phyloP scores from a whole-genome alignment of 257 asterid genomes.

The Sherardia arvensis region DNA sequence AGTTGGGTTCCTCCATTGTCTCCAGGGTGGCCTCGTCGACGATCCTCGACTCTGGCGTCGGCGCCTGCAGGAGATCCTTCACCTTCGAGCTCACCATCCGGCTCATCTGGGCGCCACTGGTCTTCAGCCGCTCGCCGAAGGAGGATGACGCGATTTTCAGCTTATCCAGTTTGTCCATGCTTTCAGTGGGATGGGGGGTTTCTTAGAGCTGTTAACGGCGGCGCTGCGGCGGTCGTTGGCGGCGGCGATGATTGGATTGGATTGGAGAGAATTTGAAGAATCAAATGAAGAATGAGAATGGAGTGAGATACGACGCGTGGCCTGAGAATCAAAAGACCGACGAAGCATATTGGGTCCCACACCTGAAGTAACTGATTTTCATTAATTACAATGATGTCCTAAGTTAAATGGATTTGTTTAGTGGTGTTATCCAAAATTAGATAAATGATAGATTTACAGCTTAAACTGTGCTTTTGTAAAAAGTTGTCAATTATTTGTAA shows the following conservation, averaged over 20 bases:
- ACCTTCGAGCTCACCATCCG: conserved; percentile 65
- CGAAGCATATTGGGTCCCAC: background rate
- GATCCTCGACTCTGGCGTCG: conserved; percentile 78
- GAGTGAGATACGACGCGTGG: conserved; percentile 32
- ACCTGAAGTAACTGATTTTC: background rate
- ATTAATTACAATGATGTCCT: too few species aligned
- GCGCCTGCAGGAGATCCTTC: conserved; percentile 66
- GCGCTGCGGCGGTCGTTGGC: background rate
- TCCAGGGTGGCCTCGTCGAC: conserved; percentile 88
- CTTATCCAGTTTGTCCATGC: conserved; percentile 70
- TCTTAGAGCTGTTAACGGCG: background rate
- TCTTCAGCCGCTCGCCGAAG: conserved; percentile 59
- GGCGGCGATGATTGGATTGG: conserved; percentile 1
- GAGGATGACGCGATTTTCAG: conserved; percentile 81
- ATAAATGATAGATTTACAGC: too few species aligned
- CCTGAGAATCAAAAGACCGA: background rate
- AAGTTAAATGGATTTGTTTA: too few species aligned
- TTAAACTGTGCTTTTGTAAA: too few species aligned
- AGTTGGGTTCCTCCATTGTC: conserved; percentile 55
- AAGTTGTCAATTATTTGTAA: too few species aligned
- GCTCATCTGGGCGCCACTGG: conserved; percentile 73
- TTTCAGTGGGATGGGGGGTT: background rate
- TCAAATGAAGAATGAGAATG: background rate
- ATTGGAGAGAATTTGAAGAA: background rate
- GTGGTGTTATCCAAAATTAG: too few species aligned